Evolutionary conservation across 257 asterid genomes (phyloP).

Genomic region (Primulina huaijiensis): DNA sequence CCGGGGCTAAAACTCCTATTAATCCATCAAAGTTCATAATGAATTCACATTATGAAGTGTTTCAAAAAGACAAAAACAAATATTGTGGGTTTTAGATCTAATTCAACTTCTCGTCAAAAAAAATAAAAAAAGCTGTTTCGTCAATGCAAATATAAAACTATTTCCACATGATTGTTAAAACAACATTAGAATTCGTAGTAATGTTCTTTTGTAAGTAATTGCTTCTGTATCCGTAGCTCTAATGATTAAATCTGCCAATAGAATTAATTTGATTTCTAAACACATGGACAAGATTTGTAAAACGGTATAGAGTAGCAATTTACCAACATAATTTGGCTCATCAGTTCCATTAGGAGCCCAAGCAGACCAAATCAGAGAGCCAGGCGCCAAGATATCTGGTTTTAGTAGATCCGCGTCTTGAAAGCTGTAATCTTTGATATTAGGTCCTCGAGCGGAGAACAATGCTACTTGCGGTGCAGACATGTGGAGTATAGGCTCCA

Average conservation of each 20-base stretch:
- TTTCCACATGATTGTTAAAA: too few relatives aligned
- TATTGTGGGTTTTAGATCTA: background rate
- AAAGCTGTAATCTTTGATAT: slow-evolving; percentile 87
- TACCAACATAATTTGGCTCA: slow-evolving; percentile 83
- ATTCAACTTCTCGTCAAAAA: background rate
- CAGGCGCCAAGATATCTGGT: slow-evolving; percentile 98
- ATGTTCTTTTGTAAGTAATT: background rate
- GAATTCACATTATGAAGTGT: background rate
- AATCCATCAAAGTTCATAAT: too few relatives aligned
- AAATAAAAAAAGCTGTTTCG: background rate
- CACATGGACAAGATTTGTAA: background rate
- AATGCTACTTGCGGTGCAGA: slow-evolving; percentile 98
- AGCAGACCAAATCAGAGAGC: slow-evolving; percentile 98
- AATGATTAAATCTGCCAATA: background rate
- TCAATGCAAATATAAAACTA: background rate
- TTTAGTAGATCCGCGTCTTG: slow-evolving; percentile 95
- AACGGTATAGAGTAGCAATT: slow-evolving; percentile 17
- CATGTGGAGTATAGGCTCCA: slow-evolving; percentile 74
- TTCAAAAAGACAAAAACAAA: background rate
- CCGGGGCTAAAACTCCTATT: background rate
- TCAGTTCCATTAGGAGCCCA: slow-evolving; percentile 98
- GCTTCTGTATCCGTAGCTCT: background rate
- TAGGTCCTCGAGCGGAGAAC: slow-evolving; percentile 97
- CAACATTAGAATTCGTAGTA: background rate
- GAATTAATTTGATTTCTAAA: background rate